These are phyloP conservation scores for Diaporthe sp. DNA, from an alignment of 2,329 filamentous ascomycete genomes.

Conservation along the genomic window DNA sequence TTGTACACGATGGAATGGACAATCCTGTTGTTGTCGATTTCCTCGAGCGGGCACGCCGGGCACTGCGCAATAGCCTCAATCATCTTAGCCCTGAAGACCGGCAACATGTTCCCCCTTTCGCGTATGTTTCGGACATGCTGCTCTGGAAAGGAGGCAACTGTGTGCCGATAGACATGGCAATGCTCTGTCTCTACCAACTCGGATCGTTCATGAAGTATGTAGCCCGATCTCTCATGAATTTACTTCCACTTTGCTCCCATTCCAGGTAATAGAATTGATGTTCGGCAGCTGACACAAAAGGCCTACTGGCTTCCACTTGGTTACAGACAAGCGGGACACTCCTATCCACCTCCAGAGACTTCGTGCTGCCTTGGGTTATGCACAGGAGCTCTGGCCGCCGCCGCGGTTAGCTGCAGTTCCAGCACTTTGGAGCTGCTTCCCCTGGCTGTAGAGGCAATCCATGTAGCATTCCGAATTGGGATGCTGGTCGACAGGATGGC, in stretches of 20 bases:
- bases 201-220: conserved; percentile 2
- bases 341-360: neutral
- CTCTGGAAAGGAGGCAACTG: neutral
- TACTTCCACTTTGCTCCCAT: too few relatives aligned
- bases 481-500: neutral
- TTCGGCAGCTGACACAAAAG: neutral
- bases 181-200: neutral
- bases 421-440: conserved; percentile 9
- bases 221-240: neutral
- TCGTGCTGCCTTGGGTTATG: conserved; percentile 12
- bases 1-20: neutral
- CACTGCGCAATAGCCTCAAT: neutral
- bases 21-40: neutral
- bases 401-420: neutral
- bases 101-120: neutral
- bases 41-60: neutral
- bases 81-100: neutral
- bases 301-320: too few relatives aligned
- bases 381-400: conserved; percentile 1
- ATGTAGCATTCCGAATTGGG: neutral
- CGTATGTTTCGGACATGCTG: neutral
- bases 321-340: neutral
- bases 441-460: neutral
- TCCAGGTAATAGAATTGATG: neutral
- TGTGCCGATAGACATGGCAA: conserved; percentile 5